Evolutionary conservation across 2,329 filamentous ascomycete genomes (phyloP).

Genomic region (Pseudonectria foliicola): DNA sequence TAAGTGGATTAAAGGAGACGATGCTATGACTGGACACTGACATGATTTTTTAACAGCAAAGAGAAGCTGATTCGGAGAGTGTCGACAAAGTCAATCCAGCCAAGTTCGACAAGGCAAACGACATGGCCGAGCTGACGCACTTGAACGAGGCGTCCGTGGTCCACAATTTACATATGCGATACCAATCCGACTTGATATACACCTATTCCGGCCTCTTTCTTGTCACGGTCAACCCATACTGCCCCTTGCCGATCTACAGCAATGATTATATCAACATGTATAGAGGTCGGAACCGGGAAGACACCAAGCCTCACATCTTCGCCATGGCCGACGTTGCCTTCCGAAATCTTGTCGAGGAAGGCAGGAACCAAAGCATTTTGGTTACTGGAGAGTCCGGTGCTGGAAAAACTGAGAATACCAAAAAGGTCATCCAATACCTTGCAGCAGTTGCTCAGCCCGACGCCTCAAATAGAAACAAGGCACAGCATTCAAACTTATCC

Average conservation of each 20-base stretch:
- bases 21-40: constrained; percentile 11
- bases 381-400: constrained; percentile 97
- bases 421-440: constrained; percentile 98
- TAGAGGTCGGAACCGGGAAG: constrained; percentile 81
- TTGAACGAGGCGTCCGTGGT: constrained; percentile 97
- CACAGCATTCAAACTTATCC: constrained; percentile 73
- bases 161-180: constrained; percentile 91
- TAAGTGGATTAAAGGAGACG: constrained; percentile 36
- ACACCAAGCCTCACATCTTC: constrained; percentile 95
- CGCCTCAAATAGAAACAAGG: constrained; percentile 55
- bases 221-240: constrained; percentile 96
- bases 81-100: constrained; percentile 99
- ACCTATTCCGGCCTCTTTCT: constrained; percentile 97
- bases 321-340: constrained; percentile 97
- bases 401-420: constrained; percentile 98
- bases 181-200: constrained; percentile 94
- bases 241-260: constrained; percentile 86
- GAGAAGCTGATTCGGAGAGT: constrained; percentile 75
- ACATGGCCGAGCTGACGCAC: constrained; percentile 98
- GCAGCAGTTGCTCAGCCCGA: constrained; percentile 89
- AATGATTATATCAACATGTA: constrained; percentile 99
- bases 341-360: constrained; percentile 89
- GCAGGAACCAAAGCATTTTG: constrained; percentile 92
- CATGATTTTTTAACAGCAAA: constrained; percentile 55
- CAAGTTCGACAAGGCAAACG: constrained; percentile 98